These are phyloP conservation scores for Aspergillus cristatus DNA, from an alignment of 495 filamentous ascomycete species.

Conservation along the genomic window DNA sequence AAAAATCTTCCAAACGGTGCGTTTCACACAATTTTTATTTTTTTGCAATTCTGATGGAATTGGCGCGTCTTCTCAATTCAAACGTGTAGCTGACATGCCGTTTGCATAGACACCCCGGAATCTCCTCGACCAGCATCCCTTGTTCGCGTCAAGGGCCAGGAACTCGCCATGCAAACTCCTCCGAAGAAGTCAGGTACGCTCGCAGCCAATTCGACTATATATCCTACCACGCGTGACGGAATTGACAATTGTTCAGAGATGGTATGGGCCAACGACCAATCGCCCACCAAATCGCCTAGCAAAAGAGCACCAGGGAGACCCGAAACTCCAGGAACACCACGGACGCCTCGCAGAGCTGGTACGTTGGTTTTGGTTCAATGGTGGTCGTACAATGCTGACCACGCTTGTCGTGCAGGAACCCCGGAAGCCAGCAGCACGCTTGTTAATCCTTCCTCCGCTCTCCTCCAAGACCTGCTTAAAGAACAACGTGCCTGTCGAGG, in stretches of 20 bases:
- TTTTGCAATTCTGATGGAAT: too few relatives aligned
- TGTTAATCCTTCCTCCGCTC: conserved; percentile 36
- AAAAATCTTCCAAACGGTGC: too few relatives aligned
- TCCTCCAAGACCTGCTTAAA: conserved; percentile 39
- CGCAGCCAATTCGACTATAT: too few relatives aligned
- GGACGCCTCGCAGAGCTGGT: conserved; percentile 15
- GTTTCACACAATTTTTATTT: too few relatives aligned
- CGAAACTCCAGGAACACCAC: conserved; percentile 8
- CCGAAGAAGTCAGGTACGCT: conserved; percentile 1
- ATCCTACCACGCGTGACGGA: not conserved
- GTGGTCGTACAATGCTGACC: not conserved
- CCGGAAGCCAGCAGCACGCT: conserved; percentile 20
- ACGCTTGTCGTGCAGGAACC: conserved; percentile 12
- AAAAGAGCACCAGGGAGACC: too few relatives aligned
- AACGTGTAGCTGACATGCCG: too few relatives aligned
- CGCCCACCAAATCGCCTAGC: too few relatives aligned
- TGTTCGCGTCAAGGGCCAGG: conserved; percentile 28
- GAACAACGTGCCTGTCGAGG: conserved; percentile 37
- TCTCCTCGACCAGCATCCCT: conserved; percentile 27
- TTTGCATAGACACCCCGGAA: conserved; percentile 16
- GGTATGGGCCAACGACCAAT: conserved; percentile 30
- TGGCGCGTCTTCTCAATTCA: too few relatives aligned
- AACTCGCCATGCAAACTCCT: conserved; percentile 30
- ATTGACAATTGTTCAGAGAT: conserved; percentile 16
- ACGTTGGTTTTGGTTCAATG: not conserved